Conservation (phyloP, 2,329 filamentous ascomycete species). For the Aschersonia sp. region DNA sequence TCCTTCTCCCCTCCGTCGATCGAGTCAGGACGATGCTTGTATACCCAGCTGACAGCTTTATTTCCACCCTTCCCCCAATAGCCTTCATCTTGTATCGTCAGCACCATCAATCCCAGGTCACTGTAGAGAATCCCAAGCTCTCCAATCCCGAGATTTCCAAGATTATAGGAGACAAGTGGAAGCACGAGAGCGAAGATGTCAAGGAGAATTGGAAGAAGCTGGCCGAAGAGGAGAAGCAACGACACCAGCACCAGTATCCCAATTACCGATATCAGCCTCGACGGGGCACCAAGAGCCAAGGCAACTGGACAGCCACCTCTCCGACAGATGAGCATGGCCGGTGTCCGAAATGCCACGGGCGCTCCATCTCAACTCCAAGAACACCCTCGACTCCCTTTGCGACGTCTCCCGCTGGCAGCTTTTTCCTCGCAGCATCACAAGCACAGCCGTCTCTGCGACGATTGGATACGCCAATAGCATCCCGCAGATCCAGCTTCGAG, state of each 20-base stretch:
- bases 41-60: slow-evolving; percentile 10
- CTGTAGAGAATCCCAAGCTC: slow-evolving; percentile 70
- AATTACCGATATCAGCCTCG: slow-evolving; percentile 90
- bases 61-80: slow-evolving; percentile 21
- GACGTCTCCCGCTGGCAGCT: slow-evolving; percentile 16
- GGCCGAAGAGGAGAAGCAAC: slow-evolving; percentile 84
- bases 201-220: slow-evolving; percentile 81
- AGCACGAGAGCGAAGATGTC: slow-evolving; percentile 53
- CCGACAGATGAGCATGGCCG: slow-evolving; percentile 35
- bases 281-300: slow-evolving; percentile 30
- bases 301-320: slow-evolving; percentile 16
- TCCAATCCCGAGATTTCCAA: slow-evolving; percentile 95
- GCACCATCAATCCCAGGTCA: slow-evolving; percentile 72
- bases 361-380: slow-evolving; percentile 46
- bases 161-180: slow-evolving; percentile 91
- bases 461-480: slow-evolving; percentile 10
- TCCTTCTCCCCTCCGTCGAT: not conserved
- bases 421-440: slow-evolving; percentile 7
- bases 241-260: slow-evolving; percentile 80
- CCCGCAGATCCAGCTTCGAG: slow-evolving; percentile 14
- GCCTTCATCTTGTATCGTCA: slow-evolving; percentile 97
- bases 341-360: slow-evolving; percentile 59
- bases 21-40: not conserved
- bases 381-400: slow-evolving; percentile 38
- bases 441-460: slow-evolving; percentile 7